A percentile compares a stretch with the other conserved stretches of the same genome.
Conservation (phyloP, 1,284 basidiomycete genomes). For the Ceratobasidium sp. region DNA sequence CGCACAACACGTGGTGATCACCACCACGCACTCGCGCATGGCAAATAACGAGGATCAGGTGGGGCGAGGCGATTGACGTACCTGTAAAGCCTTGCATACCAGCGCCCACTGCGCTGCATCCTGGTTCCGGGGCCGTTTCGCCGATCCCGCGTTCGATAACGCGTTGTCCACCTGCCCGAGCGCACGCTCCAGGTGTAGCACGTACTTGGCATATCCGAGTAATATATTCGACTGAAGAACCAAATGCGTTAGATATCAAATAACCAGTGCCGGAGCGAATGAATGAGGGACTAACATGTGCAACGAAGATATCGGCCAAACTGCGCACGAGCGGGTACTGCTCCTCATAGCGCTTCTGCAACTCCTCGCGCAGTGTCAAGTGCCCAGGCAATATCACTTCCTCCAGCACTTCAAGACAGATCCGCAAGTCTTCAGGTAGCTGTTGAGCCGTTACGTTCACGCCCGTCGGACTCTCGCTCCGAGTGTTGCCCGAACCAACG, state of each 20-base stretch:
- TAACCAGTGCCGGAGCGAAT: background rate
- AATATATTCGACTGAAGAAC: conserved; percentile 83
- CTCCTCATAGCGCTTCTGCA: conserved; percentile 89
- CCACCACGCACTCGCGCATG: background rate
- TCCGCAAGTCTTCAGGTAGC: conserved; percentile 84
- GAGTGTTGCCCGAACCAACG: conserved; percentile 17
- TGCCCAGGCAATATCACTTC: conserved; percentile 88
- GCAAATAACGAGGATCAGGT: conserved; percentile 41
- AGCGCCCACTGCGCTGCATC: conserved; percentile 80
- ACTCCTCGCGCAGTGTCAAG: conserved; percentile 78
- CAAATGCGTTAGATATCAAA: conserved; percentile 45
- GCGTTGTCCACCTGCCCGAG: conserved; percentile 87
- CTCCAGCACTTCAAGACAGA: conserved; percentile 86
- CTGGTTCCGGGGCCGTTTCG: conserved; percentile 81
- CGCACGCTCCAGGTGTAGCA: conserved; percentile 89
- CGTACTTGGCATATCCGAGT: conserved; percentile 90
- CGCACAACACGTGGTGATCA: conserved; percentile 25
- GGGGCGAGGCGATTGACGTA: conserved; percentile 42
- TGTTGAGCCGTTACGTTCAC: conserved; percentile 69
- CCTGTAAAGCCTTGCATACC: conserved; percentile 73
- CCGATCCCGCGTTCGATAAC: conserved; percentile 67
- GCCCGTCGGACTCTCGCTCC: conserved; percentile 35
- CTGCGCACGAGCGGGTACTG: conserved; percentile 92
- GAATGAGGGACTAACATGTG: conserved; percentile 73
- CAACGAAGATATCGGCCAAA: conserved; percentile 91